Evolutionary conservation across 225 moss, liverwort and hornwort species (phyloP), one percentile per base, ranked within the genome.

Genomic region (Polytrichum commune): DNA sequence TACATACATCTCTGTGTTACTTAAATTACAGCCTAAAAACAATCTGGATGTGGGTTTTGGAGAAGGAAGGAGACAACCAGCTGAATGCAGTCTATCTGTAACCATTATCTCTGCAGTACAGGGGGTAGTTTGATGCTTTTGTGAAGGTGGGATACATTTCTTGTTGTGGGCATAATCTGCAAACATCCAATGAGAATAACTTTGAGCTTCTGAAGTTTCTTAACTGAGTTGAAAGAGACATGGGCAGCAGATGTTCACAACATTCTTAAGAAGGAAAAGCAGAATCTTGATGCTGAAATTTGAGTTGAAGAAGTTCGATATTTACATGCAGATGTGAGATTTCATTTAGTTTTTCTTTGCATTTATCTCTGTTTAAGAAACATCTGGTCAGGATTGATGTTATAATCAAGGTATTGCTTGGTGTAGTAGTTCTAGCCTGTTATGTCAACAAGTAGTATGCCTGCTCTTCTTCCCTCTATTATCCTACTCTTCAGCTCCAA

Each of bases 191-290:
- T 13, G 46, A 46, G 13, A 46, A 46, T 16, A 46, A 46, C 13
- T 46, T 46, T 13, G 46, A 46, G 46, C 46, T 46, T 46, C 46
- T 30, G 30, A 30, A 30, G 30, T 90, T 0, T 92, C 92, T 68
- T 78, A 92, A 25, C 92, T 90, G 20, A 88, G 91, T 80, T 92
- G 95, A 53, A 92, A 95, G 79, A 91, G 91, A 69, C 92, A 95
- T 84, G 78, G 83, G 65, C 69, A 38, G 71, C 82, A 5, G 77
- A 79, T 29, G 72, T 79, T 30, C 30, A 68, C 71, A 74, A 72
- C 35, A 68, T 63, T 56, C 69, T 85, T 22, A 67, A 74, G 25
- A 74, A 46, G 28, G 74, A 32, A 70, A 74, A 66, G 69, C 70
- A 70, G 20, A 74, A 79, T 68, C 68, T 60, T 0, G 74, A 74